phyloP scores from a whole-genome alignment of 2,329 filamentous ascomycete genomes.

The Westerdykella aurantiaca region DNA sequence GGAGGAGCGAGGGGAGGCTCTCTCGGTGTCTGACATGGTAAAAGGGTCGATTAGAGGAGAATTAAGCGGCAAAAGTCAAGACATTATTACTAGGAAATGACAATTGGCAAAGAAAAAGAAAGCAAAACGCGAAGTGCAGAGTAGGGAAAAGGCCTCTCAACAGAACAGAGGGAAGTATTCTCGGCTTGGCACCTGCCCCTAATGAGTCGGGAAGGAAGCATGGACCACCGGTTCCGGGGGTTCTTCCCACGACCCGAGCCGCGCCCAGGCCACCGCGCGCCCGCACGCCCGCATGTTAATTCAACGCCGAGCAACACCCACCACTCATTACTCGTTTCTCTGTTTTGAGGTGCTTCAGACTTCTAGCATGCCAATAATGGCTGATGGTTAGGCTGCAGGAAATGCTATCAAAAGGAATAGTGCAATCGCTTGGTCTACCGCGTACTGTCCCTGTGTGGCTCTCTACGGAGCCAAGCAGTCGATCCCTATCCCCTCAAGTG shows the following conservation, averaged over 20 bases:
- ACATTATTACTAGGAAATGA: background rate
- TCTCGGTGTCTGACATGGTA: slow-evolving; percentile 27
- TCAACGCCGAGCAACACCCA: background rate
- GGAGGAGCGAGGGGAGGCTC: slow-evolving; percentile 38
- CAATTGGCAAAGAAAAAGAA: background rate
- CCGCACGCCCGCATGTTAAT: background rate
- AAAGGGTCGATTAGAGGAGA: slow-evolving; percentile 1
- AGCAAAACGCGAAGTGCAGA: slow-evolving; percentile 1
- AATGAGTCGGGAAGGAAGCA: background rate
- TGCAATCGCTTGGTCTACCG: no score
- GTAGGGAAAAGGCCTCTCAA: no score
- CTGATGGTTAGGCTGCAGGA: no score
- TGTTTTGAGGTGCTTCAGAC: no score
- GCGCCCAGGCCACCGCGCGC: background rate
- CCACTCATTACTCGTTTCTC: background rate
- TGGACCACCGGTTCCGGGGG: background rate
- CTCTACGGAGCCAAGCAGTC: no score
- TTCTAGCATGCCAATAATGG: no score
- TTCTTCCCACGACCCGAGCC: no score
- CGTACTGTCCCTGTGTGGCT: no score
- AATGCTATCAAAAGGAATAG: no score
- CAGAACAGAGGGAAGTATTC: background rate
- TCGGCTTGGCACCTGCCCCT: background rate
- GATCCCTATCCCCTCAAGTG: no score
- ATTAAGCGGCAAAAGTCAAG: background rate